Percentiles rank a stretch among this genome's conserved stretches.
Conservation (phyloP, 352 stramenopile species). For the Plasmopara halstedii region DNA sequence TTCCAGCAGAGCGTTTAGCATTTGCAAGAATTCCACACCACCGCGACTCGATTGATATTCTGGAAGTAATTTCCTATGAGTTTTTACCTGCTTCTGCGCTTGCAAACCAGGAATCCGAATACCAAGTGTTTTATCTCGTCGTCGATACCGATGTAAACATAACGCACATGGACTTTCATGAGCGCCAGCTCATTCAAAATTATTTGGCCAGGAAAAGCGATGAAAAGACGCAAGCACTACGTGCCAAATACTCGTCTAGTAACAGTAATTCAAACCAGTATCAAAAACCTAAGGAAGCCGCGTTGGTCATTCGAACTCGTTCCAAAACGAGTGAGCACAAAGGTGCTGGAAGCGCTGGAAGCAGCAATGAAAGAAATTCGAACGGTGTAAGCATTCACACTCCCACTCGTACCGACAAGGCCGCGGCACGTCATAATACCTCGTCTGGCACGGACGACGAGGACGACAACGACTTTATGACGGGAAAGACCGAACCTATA, state of each 20-base stretch:
- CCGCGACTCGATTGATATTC: slow-evolving; percentile 60
- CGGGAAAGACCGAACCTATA: slow-evolving; percentile 27
- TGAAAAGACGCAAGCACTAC: slow-evolving; percentile 38
- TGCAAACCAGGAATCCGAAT: slow-evolving; percentile 29
- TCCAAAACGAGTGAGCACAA: slow-evolving; percentile 54
- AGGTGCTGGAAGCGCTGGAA: slow-evolving; percentile 35
- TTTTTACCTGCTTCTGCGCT: slow-evolving; percentile 24
- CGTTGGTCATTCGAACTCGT: slow-evolving; percentile 72
- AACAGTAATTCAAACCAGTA: slow-evolving; percentile 48
- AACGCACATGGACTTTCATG: slow-evolving; percentile 30
- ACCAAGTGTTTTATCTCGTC: slow-evolving; percentile 65
- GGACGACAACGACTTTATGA: slow-evolving; percentile 48
- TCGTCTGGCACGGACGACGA: slow-evolving; percentile 73
- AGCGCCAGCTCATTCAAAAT: slow-evolving; percentile 43
- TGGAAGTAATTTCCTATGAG: slow-evolving; percentile 55
- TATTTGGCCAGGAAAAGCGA: slow-evolving; percentile 58
- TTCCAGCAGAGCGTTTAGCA: slow-evolving; percentile 39
- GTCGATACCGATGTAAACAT: slow-evolving; percentile 37
- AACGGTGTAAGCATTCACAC: slow-evolving; percentile 58
- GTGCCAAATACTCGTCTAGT: slow-evolving; percentile 38
- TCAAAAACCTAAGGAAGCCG: slow-evolving; percentile 67
- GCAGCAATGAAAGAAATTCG: slow-evolving; percentile 38
- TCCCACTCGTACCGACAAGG: slow-evolving; percentile 15
- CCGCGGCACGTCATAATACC: slow-evolving; percentile 16
- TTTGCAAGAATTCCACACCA: slow-evolving; percentile 60